Evolutionary conservation across 2,329 filamentous ascomycete genomes (phyloP), one percentile per base, ranked within the genome.

Genomic region (Aspergillus fumigatus): DNA sequence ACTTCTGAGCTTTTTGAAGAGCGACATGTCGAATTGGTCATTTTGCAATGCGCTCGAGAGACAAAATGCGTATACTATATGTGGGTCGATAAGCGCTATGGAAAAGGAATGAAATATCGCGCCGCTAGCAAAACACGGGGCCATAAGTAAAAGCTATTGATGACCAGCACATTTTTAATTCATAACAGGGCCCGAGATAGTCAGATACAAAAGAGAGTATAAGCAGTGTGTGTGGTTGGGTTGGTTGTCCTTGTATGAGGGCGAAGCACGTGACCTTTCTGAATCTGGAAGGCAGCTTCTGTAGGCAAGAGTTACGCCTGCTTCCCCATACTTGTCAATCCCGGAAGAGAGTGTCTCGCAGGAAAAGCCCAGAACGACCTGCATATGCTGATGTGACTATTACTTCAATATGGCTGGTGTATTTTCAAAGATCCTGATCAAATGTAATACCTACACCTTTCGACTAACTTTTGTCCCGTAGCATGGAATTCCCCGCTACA

Each of bases 401-500:
- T 47, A 7, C 9, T 54, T 57, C 54, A 58, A 45, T 32, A 73
- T 73, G 71, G 66, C 67, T 52, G 72, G 70, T 56, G 71, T 73
- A 62, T 47, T 63, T 61, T 51, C 52, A 45, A 27, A 48, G 41
- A 23, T 25, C 47, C 47, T 52, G 45, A 17, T 26, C 50, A 49
- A 47, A 51, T 26, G 41, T n/a, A 40, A 56, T 26, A 23, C 6
- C 21, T 47, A 7, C 19, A 47, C 23, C 17, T 14, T 26, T 25
- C 11, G 52, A 50, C 59, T 67, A 57, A 65, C 50, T 51, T 52
- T 58, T 69, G 66, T 52, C 59, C 59, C 61, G 59, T 76, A 96
- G 91, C 92, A 97, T 82, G 91, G 90, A 70, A 83, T 95, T 73
- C 84, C 89, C 68, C 89, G 92, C 69, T 81, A 84, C 59, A 80